phyloP scores from a whole-genome alignment of 441 rosid genomes.

The Croton laevigatus region DNA sequence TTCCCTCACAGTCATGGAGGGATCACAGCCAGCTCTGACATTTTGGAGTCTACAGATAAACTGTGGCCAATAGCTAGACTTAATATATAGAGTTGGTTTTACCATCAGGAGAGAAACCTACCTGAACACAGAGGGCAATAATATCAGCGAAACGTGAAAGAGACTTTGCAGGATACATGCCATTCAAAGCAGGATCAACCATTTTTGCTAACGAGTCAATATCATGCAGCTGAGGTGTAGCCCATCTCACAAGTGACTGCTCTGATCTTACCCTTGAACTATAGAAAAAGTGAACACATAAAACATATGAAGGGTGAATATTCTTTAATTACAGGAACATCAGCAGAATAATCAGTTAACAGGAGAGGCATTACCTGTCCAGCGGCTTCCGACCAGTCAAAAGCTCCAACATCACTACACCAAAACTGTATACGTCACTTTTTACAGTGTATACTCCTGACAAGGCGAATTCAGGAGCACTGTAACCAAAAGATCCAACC shows the following conservation, averaged over 20 bases:
- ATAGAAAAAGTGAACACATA: slow-evolving; percentile 7
- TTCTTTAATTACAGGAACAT: not conserved
- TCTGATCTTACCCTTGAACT: slow-evolving; percentile 86
- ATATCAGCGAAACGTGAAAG: slow-evolving; percentile 96
- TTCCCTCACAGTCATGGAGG: not conserved
- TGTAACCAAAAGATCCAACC: slow-evolving; percentile 94
- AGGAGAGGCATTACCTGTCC: slow-evolving; percentile 56
- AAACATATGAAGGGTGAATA: slow-evolving; percentile 5
- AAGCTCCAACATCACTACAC: slow-evolving; percentile 96
- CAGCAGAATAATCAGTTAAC: slow-evolving; percentile 11
- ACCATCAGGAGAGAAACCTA: slow-evolving; percentile 24
- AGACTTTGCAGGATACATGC: slow-evolving; percentile 97
- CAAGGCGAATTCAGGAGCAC: slow-evolving; percentile 95
- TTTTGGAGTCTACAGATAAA: not conserved
- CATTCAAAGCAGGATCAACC: slow-evolving; percentile 92
- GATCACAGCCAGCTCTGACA: not conserved
- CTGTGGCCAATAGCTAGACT: not conserved
- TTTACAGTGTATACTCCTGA: slow-evolving; percentile 91
- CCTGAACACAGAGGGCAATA: slow-evolving; percentile 95
- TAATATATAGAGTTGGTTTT: no score
- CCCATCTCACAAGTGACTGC: slow-evolving; percentile 98
- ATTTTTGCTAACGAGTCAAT: slow-evolving; percentile 92
- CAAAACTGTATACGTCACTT: slow-evolving; percentile 96
- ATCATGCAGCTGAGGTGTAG: slow-evolving; percentile 95
- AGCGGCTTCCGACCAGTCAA: slow-evolving; percentile 96